Conservation (phyloP, 2,329 filamentous ascomycete species). For the Elsinoe necatrix region DNA sequence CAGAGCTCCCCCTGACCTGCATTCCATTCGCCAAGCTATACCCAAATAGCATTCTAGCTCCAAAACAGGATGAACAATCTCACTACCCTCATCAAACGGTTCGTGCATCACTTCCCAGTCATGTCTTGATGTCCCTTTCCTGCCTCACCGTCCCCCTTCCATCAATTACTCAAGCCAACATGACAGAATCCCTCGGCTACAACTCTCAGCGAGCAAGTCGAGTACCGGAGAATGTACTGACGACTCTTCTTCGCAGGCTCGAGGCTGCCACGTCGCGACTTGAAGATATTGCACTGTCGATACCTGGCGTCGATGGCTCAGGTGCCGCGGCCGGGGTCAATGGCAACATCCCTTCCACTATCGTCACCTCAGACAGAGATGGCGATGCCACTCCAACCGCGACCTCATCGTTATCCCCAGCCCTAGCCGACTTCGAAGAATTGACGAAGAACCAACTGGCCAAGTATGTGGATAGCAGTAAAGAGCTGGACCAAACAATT, state of each 20-base stretch:
- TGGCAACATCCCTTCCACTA: slow-evolving; percentile 11
- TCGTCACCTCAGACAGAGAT: slow-evolving; percentile 18
- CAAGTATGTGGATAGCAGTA: slow-evolving; percentile 69
- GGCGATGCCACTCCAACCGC: slow-evolving; percentile 27
- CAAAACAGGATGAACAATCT: slow-evolving; percentile 70
- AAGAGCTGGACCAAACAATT: slow-evolving; percentile 57
- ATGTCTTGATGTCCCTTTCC: background rate
- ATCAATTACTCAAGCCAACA: background rate
- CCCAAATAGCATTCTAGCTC: slow-evolving; percentile 2
- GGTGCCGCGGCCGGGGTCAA: background rate
- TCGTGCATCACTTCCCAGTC: slow-evolving; percentile 32
- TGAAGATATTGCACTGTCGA: slow-evolving; percentile 87
- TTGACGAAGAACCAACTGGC: slow-evolving; percentile 66
- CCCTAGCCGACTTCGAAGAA: slow-evolving; percentile 79
- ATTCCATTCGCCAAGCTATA: slow-evolving; percentile 14
- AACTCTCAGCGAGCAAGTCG: slow-evolving; percentile 14
- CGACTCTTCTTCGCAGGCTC: slow-evolving; percentile 55
- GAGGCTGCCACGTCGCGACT: slow-evolving; percentile 94
- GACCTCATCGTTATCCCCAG: slow-evolving; percentile 54
- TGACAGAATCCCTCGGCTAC: slow-evolving; percentile 8
- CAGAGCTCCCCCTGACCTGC: slow-evolving; percentile 13
- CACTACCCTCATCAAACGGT: slow-evolving; percentile 97
- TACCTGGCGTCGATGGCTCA: slow-evolving; percentile 45
- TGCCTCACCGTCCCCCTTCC: slow-evolving; percentile 14
- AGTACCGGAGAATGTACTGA: slow-evolving; percentile 39